phyloP scores from a whole-genome alignment of 2,329 filamentous ascomycete genomes.

The Bipolaris zeicola region DNA sequence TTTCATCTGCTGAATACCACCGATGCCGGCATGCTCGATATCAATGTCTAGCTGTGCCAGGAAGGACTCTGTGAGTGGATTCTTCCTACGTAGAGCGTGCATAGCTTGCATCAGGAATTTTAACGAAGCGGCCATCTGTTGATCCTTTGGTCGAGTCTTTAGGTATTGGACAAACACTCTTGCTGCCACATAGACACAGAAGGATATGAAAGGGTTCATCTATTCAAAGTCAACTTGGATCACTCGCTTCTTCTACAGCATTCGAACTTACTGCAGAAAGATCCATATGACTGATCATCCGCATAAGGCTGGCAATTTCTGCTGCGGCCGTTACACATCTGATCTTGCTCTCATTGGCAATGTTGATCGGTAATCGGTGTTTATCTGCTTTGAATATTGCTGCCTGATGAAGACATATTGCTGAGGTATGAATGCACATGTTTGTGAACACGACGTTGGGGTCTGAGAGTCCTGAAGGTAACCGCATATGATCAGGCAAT shows the following conservation, averaged over 20 bases:
- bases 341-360: conserved; percentile 88
- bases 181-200: conserved; percentile 94
- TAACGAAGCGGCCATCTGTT: conserved; percentile 77
- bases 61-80: conserved; percentile 92
- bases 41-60: conserved; percentile 92
- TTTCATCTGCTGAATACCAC: conserved; percentile 58
- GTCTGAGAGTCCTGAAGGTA: conserved; percentile 75
- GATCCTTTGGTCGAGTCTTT: conserved; percentile 89
- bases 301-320: conserved; percentile 94
- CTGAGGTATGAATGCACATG: conserved; percentile 95
- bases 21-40: conserved; percentile 71
- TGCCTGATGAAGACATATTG: conserved; percentile 96
- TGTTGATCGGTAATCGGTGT: conserved; percentile 74
- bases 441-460: conserved; percentile 92
- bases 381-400: conserved; percentile 98
- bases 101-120: conserved; percentile 90
- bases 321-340: conserved; percentile 92
- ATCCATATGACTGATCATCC: conserved; percentile 90
- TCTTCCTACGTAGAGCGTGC: conserved; percentile 84
- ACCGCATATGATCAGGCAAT: conserved; percentile 78
- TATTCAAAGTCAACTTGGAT: conserved; percentile 48
- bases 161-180: conserved; percentile 95
- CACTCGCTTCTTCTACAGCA: background rate
- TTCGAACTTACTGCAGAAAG: conserved; percentile 71
- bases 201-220: conserved; percentile 96